phyloP scores from a whole-genome alignment of 805 yeast genomes.

The Metschnikowia kofuensis region DNA sequence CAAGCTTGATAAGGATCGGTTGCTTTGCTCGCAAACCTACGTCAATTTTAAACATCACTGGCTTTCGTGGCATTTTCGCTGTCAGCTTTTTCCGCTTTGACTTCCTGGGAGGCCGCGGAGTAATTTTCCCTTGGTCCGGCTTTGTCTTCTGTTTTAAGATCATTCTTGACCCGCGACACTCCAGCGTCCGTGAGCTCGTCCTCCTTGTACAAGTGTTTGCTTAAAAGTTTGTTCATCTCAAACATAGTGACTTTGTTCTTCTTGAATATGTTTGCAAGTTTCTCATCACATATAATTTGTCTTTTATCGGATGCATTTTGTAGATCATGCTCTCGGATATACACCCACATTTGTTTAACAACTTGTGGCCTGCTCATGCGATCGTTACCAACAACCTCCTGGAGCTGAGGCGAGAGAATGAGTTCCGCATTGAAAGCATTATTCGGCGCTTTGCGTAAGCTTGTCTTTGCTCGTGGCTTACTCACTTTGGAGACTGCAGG shows the following conservation, averaged over 20 bases:
- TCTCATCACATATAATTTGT: constrained; percentile 62
- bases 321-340: constrained; percentile 58
- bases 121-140: not conserved
- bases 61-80: not conserved
- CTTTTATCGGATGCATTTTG: constrained; percentile 69
- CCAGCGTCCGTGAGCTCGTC: constrained; percentile 9
- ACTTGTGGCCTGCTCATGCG: constrained; percentile 64
- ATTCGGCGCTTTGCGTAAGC: constrained; percentile 21
- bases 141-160: not conserved
- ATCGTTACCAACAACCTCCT: constrained; percentile 41
- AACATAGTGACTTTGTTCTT: constrained; percentile 54
- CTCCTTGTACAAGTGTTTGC: constrained; percentile 42
- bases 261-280: constrained; percentile 57
- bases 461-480: constrained; percentile 8
- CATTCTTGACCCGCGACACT: not conserved
- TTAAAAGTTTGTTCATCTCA: constrained; percentile 53
- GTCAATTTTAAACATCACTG: not conserved
- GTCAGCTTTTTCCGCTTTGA: not conserved
- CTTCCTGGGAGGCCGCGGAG: not conserved
- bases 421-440: constrained; percentile 43
- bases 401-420: constrained; percentile 50
- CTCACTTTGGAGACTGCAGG: constrained; percentile 11
- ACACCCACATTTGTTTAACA: constrained; percentile 66
- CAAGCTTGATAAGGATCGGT: too few species aligned
- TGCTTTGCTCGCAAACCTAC: too few species aligned